Evolutionary conservation across 352 stramenopile genomes (phyloP), one percentile per base, ranked within the genome.

Genomic region (Globisporangium viniferum): DNA sequence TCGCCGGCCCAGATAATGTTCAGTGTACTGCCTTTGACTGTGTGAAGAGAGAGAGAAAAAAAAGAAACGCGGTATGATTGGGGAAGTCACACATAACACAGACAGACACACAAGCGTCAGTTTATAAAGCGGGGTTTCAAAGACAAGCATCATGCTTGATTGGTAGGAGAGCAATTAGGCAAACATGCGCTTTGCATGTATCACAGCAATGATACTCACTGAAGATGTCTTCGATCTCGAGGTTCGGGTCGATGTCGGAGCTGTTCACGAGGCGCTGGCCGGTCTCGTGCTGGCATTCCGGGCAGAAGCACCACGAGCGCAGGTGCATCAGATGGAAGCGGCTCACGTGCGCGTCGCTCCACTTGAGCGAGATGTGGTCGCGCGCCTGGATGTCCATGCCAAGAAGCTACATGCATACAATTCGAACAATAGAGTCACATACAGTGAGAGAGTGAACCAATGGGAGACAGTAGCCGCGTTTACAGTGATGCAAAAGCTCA

Each of bases 261-360:
- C 74, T 75, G 68, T 93, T 95, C n/a, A 94, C 73, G 31, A 93
- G 79, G n/a, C 88, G 74, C 68, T 95, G 88, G 54, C 88, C 88
- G 20, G 86, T 93, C 61, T 79, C 72, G 61, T 94, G 86, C 64
- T 90, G 80, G 64, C 88, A 95, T 62, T 80, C 58, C 0, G 81
- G 65, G 41, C 88, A 95, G 61, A 75, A 66, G 44, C 88, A 95
- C 86, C 88, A 95, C 59, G 88, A 76, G 55, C 88, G 86, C 59
- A 95, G 62, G 64, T 95, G 88, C 51, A 91, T 63, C 41, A 92
- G 66, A 46, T 95, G 84, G 66, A 89, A 93, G 55, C 83, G 87
- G 62, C 84, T 92, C 24, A 69, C 70, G 39, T 77, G 80, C 15
- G 81, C 88, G 53, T 95, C 85, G 61, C 82, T 82, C 88, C 88